Evolutionary conservation across 345 rosid species (phyloP).

Genomic region (Lagerstroemia speciosa): DNA sequence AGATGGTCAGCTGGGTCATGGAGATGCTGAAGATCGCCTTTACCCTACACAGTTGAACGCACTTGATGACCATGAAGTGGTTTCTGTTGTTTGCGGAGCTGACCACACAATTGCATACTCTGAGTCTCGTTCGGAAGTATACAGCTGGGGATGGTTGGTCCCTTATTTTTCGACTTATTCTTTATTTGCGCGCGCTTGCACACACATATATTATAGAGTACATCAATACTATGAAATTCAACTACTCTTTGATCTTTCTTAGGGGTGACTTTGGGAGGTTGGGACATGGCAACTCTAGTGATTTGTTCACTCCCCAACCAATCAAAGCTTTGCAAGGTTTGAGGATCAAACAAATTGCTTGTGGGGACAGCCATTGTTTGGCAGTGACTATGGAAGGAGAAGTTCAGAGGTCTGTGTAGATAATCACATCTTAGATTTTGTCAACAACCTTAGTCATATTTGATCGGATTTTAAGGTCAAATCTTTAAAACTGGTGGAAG

Average conservation of each 20-base stretch:
- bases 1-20: slow-evolving; percentile 95
- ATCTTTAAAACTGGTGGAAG: neutral
- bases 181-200: too few relatives aligned
- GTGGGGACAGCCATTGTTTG: slow-evolving; percentile 97
- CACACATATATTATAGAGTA: neutral
- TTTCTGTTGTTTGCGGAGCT: slow-evolving; percentile 86
- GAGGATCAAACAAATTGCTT: slow-evolving; percentile 84
- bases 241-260: slow-evolving; percentile 14
- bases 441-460: neutral
- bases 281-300: slow-evolving; percentile 96
- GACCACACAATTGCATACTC: slow-evolving; percentile 89
- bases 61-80: slow-evolving; percentile 51
- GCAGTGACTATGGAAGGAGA: slow-evolving; percentile 89
- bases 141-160: slow-evolving; percentile 36
- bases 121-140: slow-evolving; percentile 46
- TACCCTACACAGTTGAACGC: slow-evolving; percentile 70
- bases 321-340: slow-evolving; percentile 70
- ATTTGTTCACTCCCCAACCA: slow-evolving; percentile 86
- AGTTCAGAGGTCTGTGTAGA: slow-evolving; percentile 56
- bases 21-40: slow-evolving; percentile 85
- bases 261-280: slow-evolving; percentile 99
- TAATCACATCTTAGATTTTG: neutral
- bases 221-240: neutral
- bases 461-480: neutral
- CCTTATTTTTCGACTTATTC: too few relatives aligned